Evolutionary conservation across 164 flowering plant species (phyloP), one percentile per base, ranked within the genome.

Genomic region (Piper longum): DNA sequence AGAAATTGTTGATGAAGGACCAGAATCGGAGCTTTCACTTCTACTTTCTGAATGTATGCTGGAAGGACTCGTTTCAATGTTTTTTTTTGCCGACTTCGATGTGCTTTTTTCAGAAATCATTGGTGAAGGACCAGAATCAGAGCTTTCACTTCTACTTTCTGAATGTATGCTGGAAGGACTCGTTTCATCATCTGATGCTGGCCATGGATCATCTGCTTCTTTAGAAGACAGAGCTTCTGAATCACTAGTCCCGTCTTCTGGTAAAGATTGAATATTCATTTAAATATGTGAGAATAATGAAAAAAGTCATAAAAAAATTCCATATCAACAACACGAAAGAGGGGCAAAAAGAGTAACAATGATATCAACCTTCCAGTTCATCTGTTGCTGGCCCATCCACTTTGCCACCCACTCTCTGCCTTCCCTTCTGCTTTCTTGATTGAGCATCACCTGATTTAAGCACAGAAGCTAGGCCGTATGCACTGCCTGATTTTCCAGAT

Each of bases 401-500:
- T 9, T 48, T 5, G 52, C 52, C 52, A 9, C 52, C 52, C 3
- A 2, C 52, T 64, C 7, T 74, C 59, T 62, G 65, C 66, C 66
- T 71, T 13, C 76, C 64, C 42, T 40, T 63, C 67, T 52, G 76
- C 65, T 63, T 74, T 60, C 64, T 72, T 7, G 69, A 65, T 63
- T 70, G 75, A 52, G 75, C 78, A 67, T 77, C 81, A 52, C 73
- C 76, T 26, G 62, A 73, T 69, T 77, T 78, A 71, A 74, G 80
- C 57, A 71, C 36, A 39, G 76, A 67, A 16, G 85, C 66, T 60
- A 72, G 59, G 39, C 75, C 85, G 63, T 67, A 77, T 58, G 75
- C 80, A 69, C 66, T 69, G 72, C 71, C 57, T 44, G 83, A 74
- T 66, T 82, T 85, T 60, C 96, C 92, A 64, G 97, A 81, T 51